A percentile compares a stretch with the other conserved stretches of the same genome.
Evolutionary conservation across 192 early-diverging fungal species (phyloP).

Genomic region (Entomortierella beljakovae): DNA sequence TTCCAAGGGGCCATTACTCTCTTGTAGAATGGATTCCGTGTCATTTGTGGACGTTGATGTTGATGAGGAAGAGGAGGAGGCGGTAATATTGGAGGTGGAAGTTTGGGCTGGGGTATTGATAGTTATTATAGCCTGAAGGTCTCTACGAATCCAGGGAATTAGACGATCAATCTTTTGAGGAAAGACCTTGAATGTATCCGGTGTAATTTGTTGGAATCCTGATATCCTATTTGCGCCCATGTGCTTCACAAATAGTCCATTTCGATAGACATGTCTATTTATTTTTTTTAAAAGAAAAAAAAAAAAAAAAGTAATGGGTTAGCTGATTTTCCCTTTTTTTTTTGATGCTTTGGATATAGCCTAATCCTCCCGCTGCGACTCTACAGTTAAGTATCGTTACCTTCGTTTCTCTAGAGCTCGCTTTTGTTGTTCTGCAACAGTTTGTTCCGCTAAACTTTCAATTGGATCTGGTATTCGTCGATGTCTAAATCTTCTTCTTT

Average conservation of each 20-base stretch:
- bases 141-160: conserved; percentile 43
- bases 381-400: conserved; percentile 9
- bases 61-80: background rate
- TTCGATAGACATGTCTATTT: conserved; percentile 26
- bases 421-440: conserved; percentile 12
- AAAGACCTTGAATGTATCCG: conserved; percentile 31
- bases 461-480: background rate
- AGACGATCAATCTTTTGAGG: conserved; percentile 36
- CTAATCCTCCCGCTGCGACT: too few relatives aligned
- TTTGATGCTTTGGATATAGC: too few relatives aligned
- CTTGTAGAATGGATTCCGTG: too few relatives aligned
- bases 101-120: too few relatives aligned
- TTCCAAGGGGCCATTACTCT: conserved; percentile 17
- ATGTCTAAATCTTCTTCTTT: conserved; percentile 5
- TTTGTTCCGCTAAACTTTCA: conserved; percentile 7
- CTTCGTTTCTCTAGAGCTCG: conserved; percentile 25
- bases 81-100: background rate
- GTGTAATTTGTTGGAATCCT: conserved; percentile 33
- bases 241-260: conserved; percentile 35
- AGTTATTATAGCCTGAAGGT: conserved; percentile 30
- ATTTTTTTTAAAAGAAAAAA: background rate
- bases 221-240: conserved; percentile 44
- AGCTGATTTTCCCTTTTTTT: too few relatives aligned
- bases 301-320: background rate
- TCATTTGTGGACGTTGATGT: background rate